Evolutionary conservation across 2,329 filamentous ascomycete species (phyloP).

Genomic region (Fusarium oligoseptatum): DNA sequence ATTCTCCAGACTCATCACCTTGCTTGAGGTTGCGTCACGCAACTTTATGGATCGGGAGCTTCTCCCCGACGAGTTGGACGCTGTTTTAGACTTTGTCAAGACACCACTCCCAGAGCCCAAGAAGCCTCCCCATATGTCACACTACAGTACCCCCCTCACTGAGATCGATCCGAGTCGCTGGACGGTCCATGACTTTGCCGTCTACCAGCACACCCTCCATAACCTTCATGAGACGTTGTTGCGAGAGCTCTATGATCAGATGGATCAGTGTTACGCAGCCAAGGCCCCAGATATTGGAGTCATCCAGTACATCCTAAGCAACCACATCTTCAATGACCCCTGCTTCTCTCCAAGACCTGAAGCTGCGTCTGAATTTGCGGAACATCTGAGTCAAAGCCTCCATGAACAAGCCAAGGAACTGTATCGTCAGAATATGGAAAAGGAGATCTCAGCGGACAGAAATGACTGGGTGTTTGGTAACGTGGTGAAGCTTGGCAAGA

Average conservation of each 20-base stretch:
- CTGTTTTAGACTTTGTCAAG: constrained; percentile 86
- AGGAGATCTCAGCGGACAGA: constrained; percentile 82
- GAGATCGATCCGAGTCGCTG: constrained; percentile 73
- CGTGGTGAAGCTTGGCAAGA: constrained; percentile 88
- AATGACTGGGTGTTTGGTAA: constrained; percentile 92
- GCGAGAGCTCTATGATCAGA: constrained; percentile 87
- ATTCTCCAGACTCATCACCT: constrained; percentile 81
- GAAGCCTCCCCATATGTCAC: constrained; percentile 69
- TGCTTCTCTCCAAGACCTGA: constrained; percentile 79
- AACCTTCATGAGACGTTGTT: constrained; percentile 85
- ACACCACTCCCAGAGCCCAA: constrained; percentile 75
- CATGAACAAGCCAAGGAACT: constrained; percentile 80
- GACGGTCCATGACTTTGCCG: constrained; percentile 76
- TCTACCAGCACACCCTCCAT: constrained; percentile 81
- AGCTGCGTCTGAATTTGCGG: constrained; percentile 78
- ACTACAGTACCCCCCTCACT: constrained; percentile 63
- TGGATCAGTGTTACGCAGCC: constrained; percentile 89
- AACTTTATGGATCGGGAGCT: constrained; percentile 90
- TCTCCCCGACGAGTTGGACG: constrained; percentile 83
- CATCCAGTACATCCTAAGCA: constrained; percentile 83
- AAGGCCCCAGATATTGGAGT: constrained; percentile 86
- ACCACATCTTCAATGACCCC: constrained; percentile 84
- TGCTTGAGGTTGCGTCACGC: constrained; percentile 86
- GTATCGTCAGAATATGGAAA: constrained; percentile 83
- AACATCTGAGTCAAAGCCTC: constrained; percentile 79